Percentiles rank a stretch among this genome's conserved stretches.
Evolutionary conservation across 148 eudicot genomes (phyloP).

Genomic region (Amaranthus palmeri): DNA sequence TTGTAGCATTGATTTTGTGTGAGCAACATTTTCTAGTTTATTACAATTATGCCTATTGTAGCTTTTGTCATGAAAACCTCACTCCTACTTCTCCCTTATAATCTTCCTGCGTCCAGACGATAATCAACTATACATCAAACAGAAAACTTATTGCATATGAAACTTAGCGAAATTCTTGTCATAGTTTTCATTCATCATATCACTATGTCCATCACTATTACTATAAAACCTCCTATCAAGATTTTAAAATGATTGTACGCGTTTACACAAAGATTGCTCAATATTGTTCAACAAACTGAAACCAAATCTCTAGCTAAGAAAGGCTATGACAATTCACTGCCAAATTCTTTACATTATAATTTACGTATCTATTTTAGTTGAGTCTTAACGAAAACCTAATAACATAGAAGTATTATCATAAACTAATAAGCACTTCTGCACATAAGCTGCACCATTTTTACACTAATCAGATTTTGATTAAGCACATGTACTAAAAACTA

Average conservation of each 20-base stretch:
- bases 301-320: not conserved
- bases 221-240: too few relatives aligned
- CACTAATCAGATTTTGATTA: too few relatives aligned
- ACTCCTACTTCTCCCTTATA: constrained; percentile 9
- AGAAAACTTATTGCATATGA: not conserved
- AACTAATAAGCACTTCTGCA: too few relatives aligned
- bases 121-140: constrained; percentile 1
- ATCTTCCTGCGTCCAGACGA: not conserved
- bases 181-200: not conserved
- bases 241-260: too few relatives aligned
- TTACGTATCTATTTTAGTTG: not conserved
- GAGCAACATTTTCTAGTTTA: constrained; percentile 20
- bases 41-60: not conserved
- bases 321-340: not conserved
- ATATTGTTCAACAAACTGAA: not conserved
- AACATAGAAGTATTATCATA: too few relatives aligned
- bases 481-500: too few relatives aligned
- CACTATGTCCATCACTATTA: too few relatives aligned
- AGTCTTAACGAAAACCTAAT: too few relatives aligned
- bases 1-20: constrained; percentile 35
- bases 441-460: too few relatives aligned
- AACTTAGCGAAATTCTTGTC: not conserved
- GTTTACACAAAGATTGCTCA: too few relatives aligned
- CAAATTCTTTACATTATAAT: not conserved
- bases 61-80: constrained; percentile 12